These are phyloP conservation scores for Tylopilus balloui DNA, from an alignment of 768 basidiomycete species.

Conservation along the genomic window DNA sequence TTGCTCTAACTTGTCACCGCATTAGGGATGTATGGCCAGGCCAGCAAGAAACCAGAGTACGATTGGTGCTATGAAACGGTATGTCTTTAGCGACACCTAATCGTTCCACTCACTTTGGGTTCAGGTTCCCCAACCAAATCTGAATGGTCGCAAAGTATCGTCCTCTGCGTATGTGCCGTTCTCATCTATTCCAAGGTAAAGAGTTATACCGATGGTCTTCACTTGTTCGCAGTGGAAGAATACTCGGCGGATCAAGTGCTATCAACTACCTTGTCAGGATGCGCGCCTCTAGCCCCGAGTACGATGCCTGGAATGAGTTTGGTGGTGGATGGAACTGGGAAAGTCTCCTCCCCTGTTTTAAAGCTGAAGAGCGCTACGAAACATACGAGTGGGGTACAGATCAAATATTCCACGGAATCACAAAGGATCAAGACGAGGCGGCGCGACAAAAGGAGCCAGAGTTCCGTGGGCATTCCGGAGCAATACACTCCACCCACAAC, in stretches of 20 bases:
- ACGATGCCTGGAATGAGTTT: conserved; percentile 18
- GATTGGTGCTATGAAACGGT: conserved; percentile 19
- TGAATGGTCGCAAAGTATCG: neutral
- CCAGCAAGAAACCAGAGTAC: conserved; percentile 4
- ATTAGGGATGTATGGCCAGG: conserved; percentile 6
- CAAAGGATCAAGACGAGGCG: conserved; percentile 6
- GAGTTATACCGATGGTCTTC: neutral
- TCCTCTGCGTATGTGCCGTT: conserved; percentile 6
- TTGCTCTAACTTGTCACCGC: neutral
- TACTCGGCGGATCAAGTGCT: conserved; percentile 19
- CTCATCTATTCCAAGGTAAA: neutral
- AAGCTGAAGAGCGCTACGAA: conserved; percentile 9
- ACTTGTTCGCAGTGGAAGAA: conserved; percentile 9
- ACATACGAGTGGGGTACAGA: conserved; percentile 8
- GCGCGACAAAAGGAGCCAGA: conserved; percentile 7
- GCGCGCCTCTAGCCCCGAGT: conserved; percentile 18
- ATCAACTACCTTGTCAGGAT: conserved; percentile 18
- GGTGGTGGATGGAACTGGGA: conserved; percentile 17
- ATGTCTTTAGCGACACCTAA: neutral
- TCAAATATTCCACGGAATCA: conserved; percentile 14
- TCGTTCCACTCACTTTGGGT: neutral
- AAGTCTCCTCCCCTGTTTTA: conserved; percentile 14
- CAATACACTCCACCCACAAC: conserved; percentile 16
- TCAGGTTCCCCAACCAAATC: conserved; percentile 15
- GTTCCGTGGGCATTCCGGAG: conserved; percentile 11